Conservation (phyloP, 805 yeast genomes). For the Metschnikowia baotianmanensis region DNA sequence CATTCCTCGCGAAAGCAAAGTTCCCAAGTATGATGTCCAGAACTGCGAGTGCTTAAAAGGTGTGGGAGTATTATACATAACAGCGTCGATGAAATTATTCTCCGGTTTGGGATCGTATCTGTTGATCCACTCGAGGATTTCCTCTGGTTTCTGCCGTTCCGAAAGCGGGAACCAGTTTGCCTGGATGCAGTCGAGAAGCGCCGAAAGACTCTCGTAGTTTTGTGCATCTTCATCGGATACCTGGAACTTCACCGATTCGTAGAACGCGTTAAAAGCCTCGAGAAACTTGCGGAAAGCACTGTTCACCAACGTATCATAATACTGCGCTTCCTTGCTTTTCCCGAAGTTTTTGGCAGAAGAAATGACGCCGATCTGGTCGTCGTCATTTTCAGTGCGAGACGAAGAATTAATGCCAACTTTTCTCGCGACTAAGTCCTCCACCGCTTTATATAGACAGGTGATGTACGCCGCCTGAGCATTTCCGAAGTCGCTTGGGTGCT, state of each 20-base stretch:
- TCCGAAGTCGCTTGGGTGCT: slow-evolving; percentile 36
- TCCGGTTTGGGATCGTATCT: slow-evolving; percentile 67
- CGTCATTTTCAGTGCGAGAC: slow-evolving; percentile 15
- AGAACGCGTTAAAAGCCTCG: slow-evolving; percentile 29
- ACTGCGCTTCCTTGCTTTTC: slow-evolving; percentile 8
- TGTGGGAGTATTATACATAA: slow-evolving; percentile 41
- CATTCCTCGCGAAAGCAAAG: slow-evolving; percentile 59
- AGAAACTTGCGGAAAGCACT: slow-evolving; percentile 28
- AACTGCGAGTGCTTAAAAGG: slow-evolving; percentile 53
- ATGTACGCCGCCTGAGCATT: slow-evolving; percentile 46
- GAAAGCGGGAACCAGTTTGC: slow-evolving; percentile 46
- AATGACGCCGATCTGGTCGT: slow-evolving; percentile 34
- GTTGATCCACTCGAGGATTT: slow-evolving; percentile 62
- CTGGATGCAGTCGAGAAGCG: slow-evolving; percentile 56
- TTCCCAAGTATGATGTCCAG: slow-evolving; percentile 60
- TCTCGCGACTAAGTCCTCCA: slow-evolving; percentile 36
- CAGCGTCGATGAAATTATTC: slow-evolving; percentile 45
- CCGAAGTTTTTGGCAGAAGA: slow-evolving; percentile 19
- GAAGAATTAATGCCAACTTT: slow-evolving; percentile 5
- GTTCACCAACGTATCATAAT: slow-evolving; percentile 17
- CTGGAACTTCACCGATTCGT: slow-evolving; percentile 22
- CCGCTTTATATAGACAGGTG: slow-evolving; percentile 48
- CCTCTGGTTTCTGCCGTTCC: slow-evolving; percentile 40
- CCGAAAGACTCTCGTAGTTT: slow-evolving; percentile 36
- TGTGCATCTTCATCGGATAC: slow-evolving; percentile 27